Conservation (phyloP, 2,329 filamentous ascomycete genomes). For the Neonectria punicea region DNA sequence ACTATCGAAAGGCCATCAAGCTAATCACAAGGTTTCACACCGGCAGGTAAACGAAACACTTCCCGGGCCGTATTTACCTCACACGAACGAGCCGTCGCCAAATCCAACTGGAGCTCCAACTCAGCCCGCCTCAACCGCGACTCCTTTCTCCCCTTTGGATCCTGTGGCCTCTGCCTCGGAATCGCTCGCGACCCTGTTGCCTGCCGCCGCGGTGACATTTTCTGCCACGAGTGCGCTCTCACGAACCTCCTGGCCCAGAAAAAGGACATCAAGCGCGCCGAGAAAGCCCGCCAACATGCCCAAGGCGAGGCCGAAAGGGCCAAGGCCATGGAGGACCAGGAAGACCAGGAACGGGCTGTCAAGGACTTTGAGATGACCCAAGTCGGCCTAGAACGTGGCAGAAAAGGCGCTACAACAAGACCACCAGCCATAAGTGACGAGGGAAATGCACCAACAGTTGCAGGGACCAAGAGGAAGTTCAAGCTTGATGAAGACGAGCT, state of each 20-base stretch:
- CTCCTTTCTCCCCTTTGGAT: conserved; percentile 90
- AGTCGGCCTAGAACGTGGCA: conserved; percentile 67
- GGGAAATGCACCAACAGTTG: conserved; percentile 21
- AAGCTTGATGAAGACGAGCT: conserved; percentile 79
- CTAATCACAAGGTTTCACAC: background rate
- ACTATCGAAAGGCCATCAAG: background rate
- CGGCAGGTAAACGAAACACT: conserved; percentile 83
- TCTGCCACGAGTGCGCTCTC: conserved; percentile 94
- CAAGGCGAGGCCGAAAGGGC: conserved; percentile 71
- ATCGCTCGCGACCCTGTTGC: conserved; percentile 84
- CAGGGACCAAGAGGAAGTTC: conserved; percentile 76
- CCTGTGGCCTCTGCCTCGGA: conserved; percentile 87
- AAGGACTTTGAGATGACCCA: conserved; percentile 87
- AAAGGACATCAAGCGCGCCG: conserved; percentile 87
- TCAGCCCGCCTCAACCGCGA: conserved; percentile 88
- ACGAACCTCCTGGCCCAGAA: conserved; percentile 91
- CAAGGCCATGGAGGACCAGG: conserved; percentile 70
- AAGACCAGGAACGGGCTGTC: conserved; percentile 76
- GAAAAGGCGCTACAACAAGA: conserved; percentile 51
- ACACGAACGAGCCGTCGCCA: conserved; percentile 86
- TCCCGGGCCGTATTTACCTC: conserved; percentile 93
- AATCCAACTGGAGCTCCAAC: conserved; percentile 82
- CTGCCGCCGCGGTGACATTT: conserved; percentile 86
- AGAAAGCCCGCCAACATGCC: conserved; percentile 71
- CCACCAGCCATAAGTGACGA: conserved; percentile 42